Percentiles rank a stretch among this genome's conserved stretches.
phyloP scores from a whole-genome alignment of 371 early-diverging fungal genomes.

The Dichotomocladium elegans region DNA sequence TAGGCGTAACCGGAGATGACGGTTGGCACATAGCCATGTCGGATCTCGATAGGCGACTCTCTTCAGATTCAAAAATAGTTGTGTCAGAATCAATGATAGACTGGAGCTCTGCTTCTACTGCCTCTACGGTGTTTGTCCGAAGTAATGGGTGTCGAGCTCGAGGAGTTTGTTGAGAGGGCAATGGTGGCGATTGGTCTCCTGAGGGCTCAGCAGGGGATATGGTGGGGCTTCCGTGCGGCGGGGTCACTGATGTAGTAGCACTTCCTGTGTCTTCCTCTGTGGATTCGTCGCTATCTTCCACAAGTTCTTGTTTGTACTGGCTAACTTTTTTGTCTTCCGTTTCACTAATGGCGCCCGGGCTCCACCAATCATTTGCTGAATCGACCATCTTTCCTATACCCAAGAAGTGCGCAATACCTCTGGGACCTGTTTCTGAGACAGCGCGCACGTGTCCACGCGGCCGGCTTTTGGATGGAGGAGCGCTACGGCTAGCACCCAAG shows the following conservation, averaged over 20 bases:
- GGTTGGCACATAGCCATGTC: too few species aligned
- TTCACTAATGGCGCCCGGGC: too few species aligned
- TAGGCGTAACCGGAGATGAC: background rate
- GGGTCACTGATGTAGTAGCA: background rate
- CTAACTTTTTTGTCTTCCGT: slow-evolving; percentile 7
- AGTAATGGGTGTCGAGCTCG: slow-evolving; percentile 11
- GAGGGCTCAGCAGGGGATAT: too few species aligned
- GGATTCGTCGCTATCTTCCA: slow-evolving; percentile 11
- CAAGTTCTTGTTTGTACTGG: background rate
- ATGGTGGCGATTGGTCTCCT: background rate
- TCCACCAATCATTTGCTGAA: slow-evolving; percentile 18
- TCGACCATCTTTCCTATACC: slow-evolving; percentile 25
- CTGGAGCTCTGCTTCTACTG: slow-evolving; percentile 58
- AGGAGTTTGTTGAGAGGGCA: background rate
- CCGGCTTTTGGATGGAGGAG: too few species aligned
- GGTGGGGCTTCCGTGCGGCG: background rate
- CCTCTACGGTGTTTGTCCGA: slow-evolving; percentile 51
- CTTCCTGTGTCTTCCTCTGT: slow-evolving; percentile 3
- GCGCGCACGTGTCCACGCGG: slow-evolving; percentile 11
- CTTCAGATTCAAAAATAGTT: background rate
- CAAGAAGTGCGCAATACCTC: slow-evolving; percentile 12
- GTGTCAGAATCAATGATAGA: slow-evolving; percentile 48
- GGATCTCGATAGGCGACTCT: background rate
- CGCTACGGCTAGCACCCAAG: too few species aligned
- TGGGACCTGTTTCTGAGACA: slow-evolving; percentile 18